Evolutionary conservation across 495 filamentous ascomycete genomes (phyloP), one percentile per base, ranked within the genome.

Genomic region (Aspergillus saccharolyticus): DNA sequence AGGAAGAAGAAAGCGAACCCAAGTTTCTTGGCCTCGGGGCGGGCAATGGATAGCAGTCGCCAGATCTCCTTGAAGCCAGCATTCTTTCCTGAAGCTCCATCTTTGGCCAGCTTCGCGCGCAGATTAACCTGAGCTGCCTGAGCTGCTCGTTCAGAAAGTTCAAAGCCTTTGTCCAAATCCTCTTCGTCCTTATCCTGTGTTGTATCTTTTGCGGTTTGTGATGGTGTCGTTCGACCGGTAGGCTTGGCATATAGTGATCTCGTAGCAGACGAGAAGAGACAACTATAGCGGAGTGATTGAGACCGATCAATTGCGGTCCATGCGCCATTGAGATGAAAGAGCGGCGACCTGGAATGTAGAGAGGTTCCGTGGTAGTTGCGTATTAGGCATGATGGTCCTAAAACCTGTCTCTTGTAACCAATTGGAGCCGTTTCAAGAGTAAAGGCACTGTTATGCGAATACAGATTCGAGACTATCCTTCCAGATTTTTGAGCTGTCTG

Each of bases 71-170:
- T 73, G 44, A 87, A 80, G 10, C 89, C 86, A 16, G 82, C 74
- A 12, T 87, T 81, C 64, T 85, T 84, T 46, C 81, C 80, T 25
- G 74, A 70, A 19, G 80, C 74, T 1, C 88, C 86, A 45, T 95
- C 90, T 66, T 91, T 96, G 33, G 84, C 86, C 42, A 98, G 75
- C 45, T 85, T 88, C 24, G 94, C 95, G 47, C 87, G 85, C 61
- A 97, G 78, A 69, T 98, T 96, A 45, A 97, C 76, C 62, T 97
- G 85, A 4, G 91, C 85, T n/a, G 91, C 93, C 67, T 92, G 86
- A 4, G 83, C 81, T 39, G 91, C 94, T 70, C 88, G 90, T 70
- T 93, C 91, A 0, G 85, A 84, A 21, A 81, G 71, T 61, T 76
- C 80, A 65, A 89, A 89, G 28, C 78, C 84, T 60, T 79, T 65